Evolutionary conservation across 2,329 filamentous ascomycete genomes (phyloP).

Genomic region (Fusarium burgessii): DNA sequence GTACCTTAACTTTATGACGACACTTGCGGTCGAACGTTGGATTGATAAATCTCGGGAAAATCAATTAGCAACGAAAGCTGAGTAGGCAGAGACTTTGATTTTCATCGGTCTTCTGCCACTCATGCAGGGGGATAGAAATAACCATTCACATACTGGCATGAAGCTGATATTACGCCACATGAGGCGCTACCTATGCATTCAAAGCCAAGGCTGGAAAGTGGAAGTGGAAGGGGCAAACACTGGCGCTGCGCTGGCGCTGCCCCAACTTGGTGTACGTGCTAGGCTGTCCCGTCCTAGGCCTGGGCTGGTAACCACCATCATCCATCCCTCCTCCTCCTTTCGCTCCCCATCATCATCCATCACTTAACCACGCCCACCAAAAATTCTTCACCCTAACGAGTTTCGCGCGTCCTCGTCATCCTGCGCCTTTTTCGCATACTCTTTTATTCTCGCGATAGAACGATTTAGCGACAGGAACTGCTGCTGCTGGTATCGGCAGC

Average conservation of each 20-base stretch:
- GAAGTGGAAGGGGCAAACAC: conserved; percentile 20
- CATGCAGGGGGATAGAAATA: background rate
- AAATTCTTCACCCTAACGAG: conserved; percentile 37
- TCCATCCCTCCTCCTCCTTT: conserved; percentile 37
- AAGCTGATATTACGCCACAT: conserved; percentile 32
- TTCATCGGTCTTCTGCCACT: background rate
- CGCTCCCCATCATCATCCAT: conserved; percentile 40
- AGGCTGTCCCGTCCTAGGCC: background rate
- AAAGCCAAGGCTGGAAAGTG: conserved; percentile 30
- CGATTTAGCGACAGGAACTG: conserved; percentile 29
- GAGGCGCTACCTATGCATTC: conserved; percentile 30
- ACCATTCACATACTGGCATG: background rate
- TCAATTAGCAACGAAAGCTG: background rate
- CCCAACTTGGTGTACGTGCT: conserved; percentile 5
- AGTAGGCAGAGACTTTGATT: background rate
- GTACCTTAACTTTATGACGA: conserved; percentile 15
- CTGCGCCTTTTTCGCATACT: conserved; percentile 6
- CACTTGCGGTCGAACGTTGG: background rate
- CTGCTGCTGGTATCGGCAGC: conserved; percentile 41
- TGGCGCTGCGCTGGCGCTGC: conserved; percentile 18
- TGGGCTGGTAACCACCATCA: conserved; percentile 32
- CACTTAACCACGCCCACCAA: conserved; percentile 40
- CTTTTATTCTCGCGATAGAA: conserved; percentile 22
- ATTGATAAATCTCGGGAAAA: background rate
- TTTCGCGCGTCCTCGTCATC: conserved; percentile 12